These are phyloP conservation scores for Boehmeria nivea DNA, from an alignment of 306 rosid species.

Conservation along the genomic window DNA sequence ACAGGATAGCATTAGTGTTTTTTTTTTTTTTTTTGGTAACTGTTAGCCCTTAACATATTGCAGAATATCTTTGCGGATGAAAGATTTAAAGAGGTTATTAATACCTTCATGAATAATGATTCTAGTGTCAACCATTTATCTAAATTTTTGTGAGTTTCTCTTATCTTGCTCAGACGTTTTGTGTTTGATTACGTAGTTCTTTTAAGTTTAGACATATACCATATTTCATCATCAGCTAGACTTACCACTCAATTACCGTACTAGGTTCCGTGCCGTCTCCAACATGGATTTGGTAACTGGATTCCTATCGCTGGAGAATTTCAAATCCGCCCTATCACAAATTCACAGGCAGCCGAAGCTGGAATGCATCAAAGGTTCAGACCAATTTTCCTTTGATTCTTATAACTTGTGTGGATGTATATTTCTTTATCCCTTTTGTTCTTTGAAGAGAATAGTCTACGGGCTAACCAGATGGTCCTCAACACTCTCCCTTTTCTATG, in stretches of 20 bases:
- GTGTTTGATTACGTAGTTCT: neutral
- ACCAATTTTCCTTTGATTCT: conserved; percentile 1
- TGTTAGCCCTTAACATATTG: conserved; percentile 50
- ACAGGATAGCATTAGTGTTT: too few species aligned
- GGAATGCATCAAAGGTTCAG: conserved; percentile 69
- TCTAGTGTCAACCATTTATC: conserved; percentile 57
- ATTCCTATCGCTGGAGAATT: conserved; percentile 51
- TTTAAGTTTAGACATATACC: neutral
- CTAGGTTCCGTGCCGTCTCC: conserved; percentile 75
- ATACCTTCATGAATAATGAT: conserved; percentile 39
- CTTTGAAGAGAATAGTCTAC: too few species aligned
- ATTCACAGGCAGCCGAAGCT: conserved; percentile 72
- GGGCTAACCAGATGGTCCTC: too few species aligned
- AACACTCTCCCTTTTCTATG: too few species aligned
- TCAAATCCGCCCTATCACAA: conserved; percentile 59
- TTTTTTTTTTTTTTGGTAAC: too few species aligned
- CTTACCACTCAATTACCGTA: conserved; percentile 23
- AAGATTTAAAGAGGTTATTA: conserved; percentile 51
- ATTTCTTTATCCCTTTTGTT: too few species aligned
- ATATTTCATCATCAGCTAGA: conserved; percentile 15
- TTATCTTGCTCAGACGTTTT: conserved; percentile 12
- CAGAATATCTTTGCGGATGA: conserved; percentile 68
- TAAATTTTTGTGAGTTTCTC: conserved; percentile 68
- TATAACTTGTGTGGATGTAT: neutral
- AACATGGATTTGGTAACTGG: conserved; percentile 69